phyloP scores from a whole-genome alignment of 1,284 basidiomycete species.

The Tilletia caries region DNA sequence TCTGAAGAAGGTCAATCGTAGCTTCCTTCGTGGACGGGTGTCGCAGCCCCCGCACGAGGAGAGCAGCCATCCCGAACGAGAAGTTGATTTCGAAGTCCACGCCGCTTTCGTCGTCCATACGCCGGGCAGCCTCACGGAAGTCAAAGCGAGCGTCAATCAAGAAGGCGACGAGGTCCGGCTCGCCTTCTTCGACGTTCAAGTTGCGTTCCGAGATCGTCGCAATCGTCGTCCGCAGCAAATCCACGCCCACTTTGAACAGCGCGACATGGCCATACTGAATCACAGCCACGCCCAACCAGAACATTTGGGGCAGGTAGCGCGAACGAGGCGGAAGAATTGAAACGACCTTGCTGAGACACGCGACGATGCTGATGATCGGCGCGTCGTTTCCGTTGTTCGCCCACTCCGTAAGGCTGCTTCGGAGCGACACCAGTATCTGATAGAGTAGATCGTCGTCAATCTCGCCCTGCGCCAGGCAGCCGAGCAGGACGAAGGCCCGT shows the following conservation, averaged over 20 bases:
- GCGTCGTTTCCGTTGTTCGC: slow-evolving; percentile 38
- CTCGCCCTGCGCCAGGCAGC: slow-evolving; percentile 66
- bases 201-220: slow-evolving; percentile 34
- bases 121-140: slow-evolving; percentile 42
- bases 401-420: slow-evolving; percentile 48
- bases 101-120: slow-evolving; percentile 45
- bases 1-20: slow-evolving; percentile 39
- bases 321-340: slow-evolving; percentile 41
- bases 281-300: slow-evolving; percentile 47
- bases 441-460: slow-evolving; percentile 82
- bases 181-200: slow-evolving; percentile 29
- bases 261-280: slow-evolving; percentile 45
- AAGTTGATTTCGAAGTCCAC: slow-evolving; percentile 52
- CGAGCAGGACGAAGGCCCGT: slow-evolving; percentile 80
- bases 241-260: slow-evolving; percentile 44
- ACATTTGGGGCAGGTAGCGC: slow-evolving; percentile 47
- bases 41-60: slow-evolving; percentile 45
- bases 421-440: slow-evolving; percentile 74
- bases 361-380: slow-evolving; percentile 50
- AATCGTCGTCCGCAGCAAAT: slow-evolving; percentile 40
- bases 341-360: slow-evolving; percentile 48
- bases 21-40: slow-evolving; percentile 40
- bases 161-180: slow-evolving; percentile 30
- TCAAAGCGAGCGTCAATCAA: slow-evolving; percentile 43
- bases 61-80: slow-evolving; percentile 42